Conservation (phyloP, 1,139 yeast genomes). For the Yamadazyma spencermartinsiae region DNA sequence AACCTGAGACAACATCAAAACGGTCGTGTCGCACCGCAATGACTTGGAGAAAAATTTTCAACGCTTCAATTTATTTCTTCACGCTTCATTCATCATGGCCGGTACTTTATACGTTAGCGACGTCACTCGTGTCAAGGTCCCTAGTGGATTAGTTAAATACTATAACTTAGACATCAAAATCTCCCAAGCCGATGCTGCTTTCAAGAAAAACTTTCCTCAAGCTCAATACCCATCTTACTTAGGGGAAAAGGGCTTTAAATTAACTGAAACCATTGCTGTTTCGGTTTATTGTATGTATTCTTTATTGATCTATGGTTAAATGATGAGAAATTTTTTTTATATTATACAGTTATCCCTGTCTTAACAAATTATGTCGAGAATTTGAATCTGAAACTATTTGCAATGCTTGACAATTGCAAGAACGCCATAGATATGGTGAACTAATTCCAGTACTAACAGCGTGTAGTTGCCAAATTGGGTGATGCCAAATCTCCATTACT, state of each 20-base stretch:
- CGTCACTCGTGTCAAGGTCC: slow-evolving; percentile 44
- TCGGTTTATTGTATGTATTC: slow-evolving; percentile 41
- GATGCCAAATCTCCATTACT: slow-evolving; percentile 41
- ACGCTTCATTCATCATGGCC: slow-evolving; percentile 47
- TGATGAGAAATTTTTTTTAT: slow-evolving; percentile 57
- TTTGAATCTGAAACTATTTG: slow-evolving; percentile 47
- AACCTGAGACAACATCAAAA: too few species aligned
- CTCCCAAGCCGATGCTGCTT: slow-evolving; percentile 46
- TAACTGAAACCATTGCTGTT: slow-evolving; percentile 80
- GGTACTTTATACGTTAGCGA: slow-evolving; percentile 62
- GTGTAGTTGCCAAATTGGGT: slow-evolving; percentile 30
- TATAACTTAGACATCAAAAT: slow-evolving; percentile 70
- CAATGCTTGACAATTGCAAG: too few species aligned
- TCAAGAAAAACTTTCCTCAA: slow-evolving; percentile 64
- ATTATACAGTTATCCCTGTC: slow-evolving; percentile 91
- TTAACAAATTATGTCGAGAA: slow-evolving; percentile 79
- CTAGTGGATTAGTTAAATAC: slow-evolving; percentile 60
- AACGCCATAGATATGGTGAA: too few species aligned
- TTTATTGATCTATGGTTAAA: slow-evolving; percentile 14
- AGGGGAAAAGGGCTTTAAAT: slow-evolving; percentile 77
- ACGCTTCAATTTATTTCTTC: neutral
- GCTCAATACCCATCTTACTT: slow-evolving; percentile 74
- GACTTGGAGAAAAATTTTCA: slow-evolving; percentile 3
- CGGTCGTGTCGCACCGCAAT: neutral
- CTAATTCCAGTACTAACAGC: slow-evolving; percentile 6